Evolutionary conservation across 805 yeast genomes (phyloP).

Genomic region (Saturnispora gosingensis): DNA sequence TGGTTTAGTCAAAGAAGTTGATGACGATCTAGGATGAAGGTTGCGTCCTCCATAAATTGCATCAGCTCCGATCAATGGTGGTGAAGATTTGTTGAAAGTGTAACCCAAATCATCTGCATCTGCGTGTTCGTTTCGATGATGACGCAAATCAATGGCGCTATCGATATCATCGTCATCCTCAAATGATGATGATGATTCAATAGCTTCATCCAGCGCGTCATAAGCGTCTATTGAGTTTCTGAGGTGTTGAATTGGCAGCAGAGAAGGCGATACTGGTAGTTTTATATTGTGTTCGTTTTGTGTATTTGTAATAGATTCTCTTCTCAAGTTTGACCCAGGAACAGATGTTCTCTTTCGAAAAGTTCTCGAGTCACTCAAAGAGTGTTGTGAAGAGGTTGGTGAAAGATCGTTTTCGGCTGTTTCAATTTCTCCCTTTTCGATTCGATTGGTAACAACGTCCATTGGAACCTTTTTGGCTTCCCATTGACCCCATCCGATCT

Average conservation of each 20-base stretch:
- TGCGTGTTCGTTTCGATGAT: slow-evolving; percentile 7
- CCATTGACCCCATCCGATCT: slow-evolving; percentile 99
- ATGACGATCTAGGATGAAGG: slow-evolving; percentile 6
- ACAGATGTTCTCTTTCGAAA: not conserved
- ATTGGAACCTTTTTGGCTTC: slow-evolving; percentile 47
- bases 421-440: slow-evolving; percentile 9
- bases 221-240: slow-evolving; percentile 25
- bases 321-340: slow-evolving; percentile 19
- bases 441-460: slow-evolving; percentile 20
- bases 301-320: slow-evolving; percentile 45
- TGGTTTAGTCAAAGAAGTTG: slow-evolving; percentile 6
- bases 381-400: not conserved
- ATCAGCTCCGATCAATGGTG: not conserved
- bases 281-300: slow-evolving; percentile 37
- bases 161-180: slow-evolving; percentile 21
- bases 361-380: not conserved
- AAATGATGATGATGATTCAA: slow-evolving; percentile 33
- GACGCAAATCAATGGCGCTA: not conserved
- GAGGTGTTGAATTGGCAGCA: slow-evolving; percentile 24
- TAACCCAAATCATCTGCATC: slow-evolving; percentile 10
- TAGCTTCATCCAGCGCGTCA: slow-evolving; percentile 29
- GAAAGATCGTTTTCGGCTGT: not conserved
- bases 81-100: slow-evolving; percentile 7
- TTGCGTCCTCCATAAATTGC: not conserved
- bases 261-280: slow-evolving; percentile 34